These are phyloP conservation scores for Phytophthora citrophthora DNA, from an alignment of 352 stramenopile genomes.

Conservation along the genomic window DNA sequence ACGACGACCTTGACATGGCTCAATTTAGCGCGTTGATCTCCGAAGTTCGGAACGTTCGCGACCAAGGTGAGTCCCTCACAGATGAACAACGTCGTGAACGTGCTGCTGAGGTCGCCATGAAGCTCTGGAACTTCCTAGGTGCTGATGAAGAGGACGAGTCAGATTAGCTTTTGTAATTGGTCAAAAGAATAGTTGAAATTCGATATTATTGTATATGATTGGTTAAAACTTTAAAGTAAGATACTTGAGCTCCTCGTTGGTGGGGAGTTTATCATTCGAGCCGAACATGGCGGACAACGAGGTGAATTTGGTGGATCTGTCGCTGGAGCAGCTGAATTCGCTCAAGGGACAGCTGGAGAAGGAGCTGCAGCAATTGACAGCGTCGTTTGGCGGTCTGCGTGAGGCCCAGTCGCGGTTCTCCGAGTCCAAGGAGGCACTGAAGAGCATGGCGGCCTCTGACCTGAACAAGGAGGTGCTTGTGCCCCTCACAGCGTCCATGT, in stretches of 20 bases:
- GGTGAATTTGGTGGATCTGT: constrained; percentile 88
- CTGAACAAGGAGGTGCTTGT: constrained; percentile 91
- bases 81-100: constrained; percentile 74
- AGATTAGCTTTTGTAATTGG: constrained; percentile 35
- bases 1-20: constrained; percentile 60
- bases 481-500: constrained; percentile 95
- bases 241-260: constrained; percentile 26
- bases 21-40: constrained; percentile 71
- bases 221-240: constrained; percentile 15
- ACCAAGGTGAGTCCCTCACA: constrained; percentile 51
- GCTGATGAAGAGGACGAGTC: constrained; percentile 48
- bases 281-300: constrained; percentile 61
- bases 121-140: constrained; percentile 74
- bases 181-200: constrained; percentile 24
- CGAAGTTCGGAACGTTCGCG: constrained; percentile 70
- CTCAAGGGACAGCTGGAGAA: constrained; percentile 91
- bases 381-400: constrained; percentile 72
- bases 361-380: constrained; percentile 80
- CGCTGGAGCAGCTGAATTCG: constrained; percentile 93
- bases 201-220: constrained; percentile 13
- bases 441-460: constrained; percentile 60
- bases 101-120: constrained; percentile 77
- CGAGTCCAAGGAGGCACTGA: constrained; percentile 82
- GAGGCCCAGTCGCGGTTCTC: constrained; percentile 80
- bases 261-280: constrained; percentile 24